These are phyloP conservation scores for Colletotrichum tropicale DNA, from an alignment of 2,329 filamentous ascomycete species.

Conservation along the genomic window DNA sequence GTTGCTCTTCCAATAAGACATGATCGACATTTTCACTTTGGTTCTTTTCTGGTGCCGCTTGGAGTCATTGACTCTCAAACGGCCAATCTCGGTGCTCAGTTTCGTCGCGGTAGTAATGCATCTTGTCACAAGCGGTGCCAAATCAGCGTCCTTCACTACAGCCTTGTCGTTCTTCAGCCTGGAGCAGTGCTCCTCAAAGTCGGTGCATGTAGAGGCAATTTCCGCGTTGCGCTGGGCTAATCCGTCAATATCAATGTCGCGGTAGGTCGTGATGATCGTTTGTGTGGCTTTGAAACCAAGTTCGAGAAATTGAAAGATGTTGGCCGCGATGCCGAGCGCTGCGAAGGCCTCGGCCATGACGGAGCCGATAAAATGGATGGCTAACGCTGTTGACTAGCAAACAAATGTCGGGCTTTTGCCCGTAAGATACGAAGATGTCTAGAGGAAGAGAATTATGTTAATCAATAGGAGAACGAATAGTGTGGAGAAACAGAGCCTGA, in stretches of 20 bases:
- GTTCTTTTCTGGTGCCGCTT: not conserved
- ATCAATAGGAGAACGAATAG: not conserved
- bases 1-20: not conserved
- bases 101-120: not conserved
- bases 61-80: not conserved
- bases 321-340: constrained; percentile 46
- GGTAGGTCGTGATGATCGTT: not conserved
- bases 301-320: constrained; percentile 15
- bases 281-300: not conserved
- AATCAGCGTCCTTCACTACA: accelerated
- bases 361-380: not conserved
- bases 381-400: too few species aligned
- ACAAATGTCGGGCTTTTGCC: too few species aligned
- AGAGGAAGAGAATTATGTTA: too few species aligned
- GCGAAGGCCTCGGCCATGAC: not conserved
- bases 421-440: too few species aligned
- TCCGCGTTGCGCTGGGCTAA: not conserved
- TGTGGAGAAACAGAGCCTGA: not conserved
- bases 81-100: not conserved
- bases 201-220: not conserved
- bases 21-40: not conserved
- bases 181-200: not conserved
- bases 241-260: not conserved
- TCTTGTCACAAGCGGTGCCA: not conserved
- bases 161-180: not conserved